phyloP scores from a whole-genome alignment of 2,329 filamentous ascomycete genomes.

The Colletotrichum sp. region DNA sequence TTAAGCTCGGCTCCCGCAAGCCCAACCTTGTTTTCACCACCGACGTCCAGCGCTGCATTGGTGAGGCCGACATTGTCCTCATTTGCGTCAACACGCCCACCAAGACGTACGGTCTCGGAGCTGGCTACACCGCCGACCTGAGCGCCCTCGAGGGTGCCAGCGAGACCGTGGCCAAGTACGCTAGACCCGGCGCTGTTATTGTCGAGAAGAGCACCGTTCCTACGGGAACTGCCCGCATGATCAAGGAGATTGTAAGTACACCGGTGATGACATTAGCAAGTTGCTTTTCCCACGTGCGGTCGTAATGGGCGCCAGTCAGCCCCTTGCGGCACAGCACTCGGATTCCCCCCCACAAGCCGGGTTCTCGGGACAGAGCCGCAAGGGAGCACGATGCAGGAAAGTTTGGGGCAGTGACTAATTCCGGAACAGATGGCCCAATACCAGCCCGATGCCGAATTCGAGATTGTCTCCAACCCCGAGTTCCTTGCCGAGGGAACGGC shows the following conservation, averaged over 20 bases:
- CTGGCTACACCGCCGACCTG: slow-evolving; percentile 75
- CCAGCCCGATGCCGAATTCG: slow-evolving; percentile 69
- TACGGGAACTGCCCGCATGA: slow-evolving; percentile 73
- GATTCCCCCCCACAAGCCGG: background rate
- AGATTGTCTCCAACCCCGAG: slow-evolving; percentile 82
- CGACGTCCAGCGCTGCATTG: slow-evolving; percentile 65
- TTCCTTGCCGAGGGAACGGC: slow-evolving; percentile 82
- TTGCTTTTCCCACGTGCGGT: background rate
- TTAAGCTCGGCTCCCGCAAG: slow-evolving; percentile 46
- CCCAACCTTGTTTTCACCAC: slow-evolving; percentile 79
- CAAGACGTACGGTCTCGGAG: slow-evolving; percentile 72
- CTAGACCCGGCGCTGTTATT: slow-evolving; percentile 72
- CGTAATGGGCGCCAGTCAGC: background rate
- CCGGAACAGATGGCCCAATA: slow-evolving; percentile 55
- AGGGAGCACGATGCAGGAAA: background rate
- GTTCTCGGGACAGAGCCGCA: background rate
- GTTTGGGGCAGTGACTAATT: background rate
- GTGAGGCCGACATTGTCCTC: slow-evolving; percentile 74
- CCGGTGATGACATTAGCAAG: background rate
- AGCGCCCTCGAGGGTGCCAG: slow-evolving; percentile 74
- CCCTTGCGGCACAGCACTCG: background rate
- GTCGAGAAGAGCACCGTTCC: slow-evolving; percentile 86
- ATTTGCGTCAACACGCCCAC: slow-evolving; percentile 83
- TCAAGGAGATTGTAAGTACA: slow-evolving; percentile 67
- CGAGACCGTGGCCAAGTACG: slow-evolving; percentile 69